A percentile compares a stretch with the other conserved stretches of the same genome.
These are phyloP conservation scores for Westerdykella ornata DNA, from an alignment of 2,329 filamentous ascomycete genomes.

Conservation along the genomic window DNA sequence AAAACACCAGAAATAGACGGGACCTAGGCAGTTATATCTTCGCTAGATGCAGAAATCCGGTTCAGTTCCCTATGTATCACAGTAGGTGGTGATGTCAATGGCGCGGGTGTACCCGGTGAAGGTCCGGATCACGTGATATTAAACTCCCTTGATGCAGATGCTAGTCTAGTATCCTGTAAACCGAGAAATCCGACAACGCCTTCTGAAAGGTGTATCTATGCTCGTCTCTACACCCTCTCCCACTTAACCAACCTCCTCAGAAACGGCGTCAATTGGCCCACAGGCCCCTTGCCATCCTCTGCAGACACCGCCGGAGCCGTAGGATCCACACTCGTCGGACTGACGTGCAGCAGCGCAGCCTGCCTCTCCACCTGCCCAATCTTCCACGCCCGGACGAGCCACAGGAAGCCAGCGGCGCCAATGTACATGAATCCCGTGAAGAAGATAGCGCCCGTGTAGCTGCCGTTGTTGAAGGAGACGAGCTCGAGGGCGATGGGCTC, in stretches of 20 bases:
- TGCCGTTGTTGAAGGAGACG: conserved; percentile 42
- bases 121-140: no score
- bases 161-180: no score
- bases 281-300: neutral
- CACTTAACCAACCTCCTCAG: conserved; percentile 27
- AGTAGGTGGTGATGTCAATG: no score
- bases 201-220: no score
- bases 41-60: no score
- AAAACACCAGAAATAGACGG: no score
- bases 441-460: conserved; percentile 53
- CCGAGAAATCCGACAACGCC: no score
- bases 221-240: conserved; percentile 23
- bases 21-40: no score
- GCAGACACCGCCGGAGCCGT: conserved; percentile 6
- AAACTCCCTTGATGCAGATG: no score
- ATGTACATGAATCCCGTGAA: conserved; percentile 58
- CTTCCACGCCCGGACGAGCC: conserved; percentile 56
- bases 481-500: conserved; percentile 53
- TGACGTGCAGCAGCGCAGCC: conserved; percentile 25
- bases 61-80: no score
- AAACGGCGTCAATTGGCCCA: conserved; percentile 19
- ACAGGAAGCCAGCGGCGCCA: conserved; percentile 48
- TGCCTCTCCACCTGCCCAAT: conserved; percentile 47
- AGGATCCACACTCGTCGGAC: conserved; percentile 17
- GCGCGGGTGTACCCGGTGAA: no score